phyloP scores from a whole-genome alignment of 257 asterid species.

The Plantago ovata region DNA sequence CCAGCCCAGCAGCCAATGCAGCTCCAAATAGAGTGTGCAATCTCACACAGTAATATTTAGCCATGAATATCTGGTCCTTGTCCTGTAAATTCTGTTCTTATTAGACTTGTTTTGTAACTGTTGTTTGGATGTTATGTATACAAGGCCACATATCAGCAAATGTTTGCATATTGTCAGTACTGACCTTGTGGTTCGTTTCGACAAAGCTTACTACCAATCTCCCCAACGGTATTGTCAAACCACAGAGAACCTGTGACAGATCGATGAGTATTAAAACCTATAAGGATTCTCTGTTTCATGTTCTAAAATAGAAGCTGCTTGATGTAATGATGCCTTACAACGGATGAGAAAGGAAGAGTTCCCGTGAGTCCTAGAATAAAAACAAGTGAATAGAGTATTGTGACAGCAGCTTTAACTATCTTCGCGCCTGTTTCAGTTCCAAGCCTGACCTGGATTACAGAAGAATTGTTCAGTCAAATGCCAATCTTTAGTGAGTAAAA shows the following conservation, averaged over 20 bases:
- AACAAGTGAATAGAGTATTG: slow-evolving; percentile 45
- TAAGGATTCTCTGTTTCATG: not conserved
- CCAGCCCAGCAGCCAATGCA: slow-evolving; percentile 68
- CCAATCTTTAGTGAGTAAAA: slow-evolving; percentile 9
- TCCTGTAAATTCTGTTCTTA: slow-evolving; percentile 56
- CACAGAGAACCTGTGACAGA: slow-evolving; percentile 52
- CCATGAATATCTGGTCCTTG: slow-evolving; percentile 61
- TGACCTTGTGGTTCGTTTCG: slow-evolving; percentile 56
- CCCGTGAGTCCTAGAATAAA: slow-evolving; percentile 53
- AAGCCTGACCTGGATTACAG: slow-evolving; percentile 59
- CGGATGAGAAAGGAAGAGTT: slow-evolving; percentile 60
- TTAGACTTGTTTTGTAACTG: too few species aligned
- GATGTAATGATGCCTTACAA: slow-evolving; percentile 34
- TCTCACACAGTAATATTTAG: slow-evolving; percentile 79
- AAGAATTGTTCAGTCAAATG: not conserved
- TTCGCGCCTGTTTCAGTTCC: slow-evolving; percentile 63
- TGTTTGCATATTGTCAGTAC: slow-evolving; percentile 12
- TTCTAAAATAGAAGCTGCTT: not conserved
- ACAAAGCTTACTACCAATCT: slow-evolving; percentile 48
- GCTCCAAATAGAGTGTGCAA: slow-evolving; percentile 62
- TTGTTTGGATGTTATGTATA: too few species aligned
- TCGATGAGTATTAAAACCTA: not conserved
- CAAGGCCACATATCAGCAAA: not conserved
- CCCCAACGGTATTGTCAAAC: slow-evolving; percentile 64
- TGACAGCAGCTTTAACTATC: slow-evolving; percentile 50